phyloP scores from a whole-genome alignment of 306 rosid species.

The Castanospermum australe region DNA sequence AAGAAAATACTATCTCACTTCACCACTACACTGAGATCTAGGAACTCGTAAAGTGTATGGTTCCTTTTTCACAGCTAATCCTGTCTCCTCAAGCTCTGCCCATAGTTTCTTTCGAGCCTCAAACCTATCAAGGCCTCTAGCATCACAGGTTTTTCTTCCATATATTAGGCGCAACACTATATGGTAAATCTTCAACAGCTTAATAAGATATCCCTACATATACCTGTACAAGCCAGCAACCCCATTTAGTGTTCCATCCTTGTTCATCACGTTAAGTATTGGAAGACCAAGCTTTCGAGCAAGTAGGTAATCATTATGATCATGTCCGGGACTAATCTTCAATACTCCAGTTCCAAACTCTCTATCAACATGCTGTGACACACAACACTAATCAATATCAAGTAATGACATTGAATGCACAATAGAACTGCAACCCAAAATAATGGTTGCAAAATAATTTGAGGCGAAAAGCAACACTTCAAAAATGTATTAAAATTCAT shows the following conservation, averaged over 20 bases:
- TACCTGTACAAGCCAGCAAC: constrained; percentile 93
- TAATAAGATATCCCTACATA: constrained; percentile 7
- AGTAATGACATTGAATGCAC: neutral
- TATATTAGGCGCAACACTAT: constrained; percentile 26
- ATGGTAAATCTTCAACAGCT: constrained; percentile 14
- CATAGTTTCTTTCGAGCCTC: constrained; percentile 92
- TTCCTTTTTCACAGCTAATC: constrained; percentile 83
- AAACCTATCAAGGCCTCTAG: constrained; percentile 93
- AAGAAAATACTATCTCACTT: constrained; percentile 52
- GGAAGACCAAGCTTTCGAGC: constrained; percentile 99
- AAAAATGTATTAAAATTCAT: too few relatives aligned
- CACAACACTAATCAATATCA: constrained; percentile 16
- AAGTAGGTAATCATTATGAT: constrained; percentile 87
- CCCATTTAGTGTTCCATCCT: constrained; percentile 89
- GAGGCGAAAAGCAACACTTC: too few relatives aligned
- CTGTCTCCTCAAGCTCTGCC: constrained; percentile 93
- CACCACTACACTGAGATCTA: constrained; percentile 99
- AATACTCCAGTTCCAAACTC: constrained; percentile 96
- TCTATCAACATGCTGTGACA: constrained; percentile 75
- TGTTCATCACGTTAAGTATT: constrained; percentile 95
- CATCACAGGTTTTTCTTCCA: constrained; percentile 26
- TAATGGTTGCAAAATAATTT: too few relatives aligned
- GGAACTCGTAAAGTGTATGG: constrained; percentile 89
- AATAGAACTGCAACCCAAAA: too few relatives aligned
- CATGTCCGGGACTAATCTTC: constrained; percentile 99